Evolutionary conservation across 805 yeast genomes (phyloP).

Genomic region (Saccharomycopsis selenospora): DNA sequence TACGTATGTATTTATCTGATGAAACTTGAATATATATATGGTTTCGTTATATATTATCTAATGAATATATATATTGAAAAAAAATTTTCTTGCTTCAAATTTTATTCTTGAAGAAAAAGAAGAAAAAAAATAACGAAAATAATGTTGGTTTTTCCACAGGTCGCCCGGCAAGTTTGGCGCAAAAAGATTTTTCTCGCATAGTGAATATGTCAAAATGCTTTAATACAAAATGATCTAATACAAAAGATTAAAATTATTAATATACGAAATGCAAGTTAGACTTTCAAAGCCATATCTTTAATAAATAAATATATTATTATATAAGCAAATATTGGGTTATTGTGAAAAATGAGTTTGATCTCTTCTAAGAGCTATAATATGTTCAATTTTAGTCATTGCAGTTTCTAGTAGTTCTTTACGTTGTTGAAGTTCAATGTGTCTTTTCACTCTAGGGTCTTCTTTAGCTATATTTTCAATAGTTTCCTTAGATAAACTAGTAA

Average conservation of each 20-base stretch:
- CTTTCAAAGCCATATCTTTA: too few species aligned
- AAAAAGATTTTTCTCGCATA: too few species aligned
- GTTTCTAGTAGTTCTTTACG: constrained; percentile 81
- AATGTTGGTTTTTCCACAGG: too few species aligned
- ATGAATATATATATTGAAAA: not conserved
- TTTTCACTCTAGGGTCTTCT: constrained; percentile 85
- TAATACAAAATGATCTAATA: too few species aligned
- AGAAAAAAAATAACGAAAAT: not conserved
- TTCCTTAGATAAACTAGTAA: constrained; percentile 50
- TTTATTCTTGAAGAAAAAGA: not conserved
- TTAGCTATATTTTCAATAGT: constrained; percentile 87
- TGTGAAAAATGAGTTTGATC: not conserved
- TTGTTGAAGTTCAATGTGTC: constrained; percentile 89
- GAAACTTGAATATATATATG: not conserved
- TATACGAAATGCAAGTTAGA: too few species aligned
- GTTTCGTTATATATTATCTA: not conserved
- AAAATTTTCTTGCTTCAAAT: too few species aligned
- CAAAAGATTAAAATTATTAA: too few species aligned
- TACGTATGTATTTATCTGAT: not conserved
- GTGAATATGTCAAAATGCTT: too few species aligned
- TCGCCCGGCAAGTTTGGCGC: too few species aligned
- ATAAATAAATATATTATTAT: too few species aligned
- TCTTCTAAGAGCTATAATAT: constrained; percentile 17
- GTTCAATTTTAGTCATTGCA: constrained; percentile 77
- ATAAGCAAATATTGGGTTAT: too few species aligned